phyloP scores from a whole-genome alignment of 257 asterid species.

The Petunia axillaris region DNA sequence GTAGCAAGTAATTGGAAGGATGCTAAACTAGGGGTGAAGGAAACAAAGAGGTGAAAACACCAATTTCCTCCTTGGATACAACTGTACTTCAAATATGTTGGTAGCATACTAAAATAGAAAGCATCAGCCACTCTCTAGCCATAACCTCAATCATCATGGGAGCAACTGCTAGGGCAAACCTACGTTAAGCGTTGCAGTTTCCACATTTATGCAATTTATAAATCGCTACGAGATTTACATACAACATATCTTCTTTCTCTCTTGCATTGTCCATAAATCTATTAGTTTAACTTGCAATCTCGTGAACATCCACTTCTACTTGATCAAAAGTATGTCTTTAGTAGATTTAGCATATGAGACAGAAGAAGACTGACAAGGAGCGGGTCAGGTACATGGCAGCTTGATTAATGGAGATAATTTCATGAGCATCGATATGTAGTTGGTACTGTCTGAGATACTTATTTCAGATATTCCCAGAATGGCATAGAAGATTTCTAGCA shows the following conservation, averaged over 20 bases:
- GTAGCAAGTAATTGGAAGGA: not conserved
- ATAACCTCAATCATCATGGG: not conserved
- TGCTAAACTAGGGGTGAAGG: not conserved
- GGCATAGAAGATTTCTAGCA: not conserved
- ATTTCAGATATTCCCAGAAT: not conserved
- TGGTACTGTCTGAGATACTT: not conserved
- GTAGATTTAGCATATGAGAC: not conserved
- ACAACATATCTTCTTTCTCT: not conserved
- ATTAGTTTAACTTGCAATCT: not conserved
- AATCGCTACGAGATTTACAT: not conserved
- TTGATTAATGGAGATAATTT: not conserved
- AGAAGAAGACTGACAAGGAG: not conserved
- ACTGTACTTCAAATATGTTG: not conserved
- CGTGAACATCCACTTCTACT: not conserved
- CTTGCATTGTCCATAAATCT: not conserved
- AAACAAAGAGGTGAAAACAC: not conserved
- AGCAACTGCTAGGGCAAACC: conserved; percentile 23
- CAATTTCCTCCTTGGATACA: not conserved
- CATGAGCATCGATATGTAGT: not conserved
- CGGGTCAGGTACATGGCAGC: not conserved
- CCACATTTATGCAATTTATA: not conserved
- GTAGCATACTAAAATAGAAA: not conserved
- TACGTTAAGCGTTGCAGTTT: not conserved
- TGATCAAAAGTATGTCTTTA: not conserved
- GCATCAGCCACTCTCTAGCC: not conserved